These are phyloP conservation scores for Vaccinium myrtillus DNA, from an alignment of 148 eudicot genomes.

Conservation along the genomic window DNA sequence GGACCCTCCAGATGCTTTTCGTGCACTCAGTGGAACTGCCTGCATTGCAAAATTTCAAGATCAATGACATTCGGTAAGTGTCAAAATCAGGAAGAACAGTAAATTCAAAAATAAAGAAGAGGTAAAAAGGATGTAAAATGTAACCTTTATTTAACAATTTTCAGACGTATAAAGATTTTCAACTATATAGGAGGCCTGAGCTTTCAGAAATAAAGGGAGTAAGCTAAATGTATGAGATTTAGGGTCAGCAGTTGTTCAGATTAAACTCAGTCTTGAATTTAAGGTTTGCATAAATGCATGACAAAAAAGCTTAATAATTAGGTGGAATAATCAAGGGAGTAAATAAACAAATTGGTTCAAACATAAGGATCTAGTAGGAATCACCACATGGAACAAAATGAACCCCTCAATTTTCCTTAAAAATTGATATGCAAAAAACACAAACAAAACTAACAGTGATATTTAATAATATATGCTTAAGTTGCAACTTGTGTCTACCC, in stretches of 20 bases:
- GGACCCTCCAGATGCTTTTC: constrained; percentile 72
- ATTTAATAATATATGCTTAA: neutral
- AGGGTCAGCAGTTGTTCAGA: neutral
- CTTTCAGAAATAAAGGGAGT: neutral
- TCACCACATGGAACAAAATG: neutral
- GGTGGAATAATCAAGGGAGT: neutral
- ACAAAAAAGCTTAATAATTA: neutral
- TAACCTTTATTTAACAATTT: neutral
- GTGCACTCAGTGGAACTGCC: constrained; percentile 94
- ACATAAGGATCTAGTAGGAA: neutral
- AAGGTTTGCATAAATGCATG: neutral
- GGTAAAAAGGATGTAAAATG: neutral
- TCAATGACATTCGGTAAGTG: neutral
- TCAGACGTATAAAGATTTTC: neutral
- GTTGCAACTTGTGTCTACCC: neutral
- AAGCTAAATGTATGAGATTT: neutral
- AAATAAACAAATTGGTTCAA: neutral
- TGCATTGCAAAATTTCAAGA: constrained; percentile 27
- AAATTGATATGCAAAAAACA: neutral
- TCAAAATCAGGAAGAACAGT: neutral
- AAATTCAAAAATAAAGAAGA: neutral
- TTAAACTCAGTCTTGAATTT: neutral
- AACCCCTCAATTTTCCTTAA: neutral
- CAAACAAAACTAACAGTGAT: neutral
- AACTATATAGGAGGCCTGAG: neutral